Evolutionary conservation across 106 monocot genomes (phyloP).

Genomic region (Dendrobium catenatum): DNA sequence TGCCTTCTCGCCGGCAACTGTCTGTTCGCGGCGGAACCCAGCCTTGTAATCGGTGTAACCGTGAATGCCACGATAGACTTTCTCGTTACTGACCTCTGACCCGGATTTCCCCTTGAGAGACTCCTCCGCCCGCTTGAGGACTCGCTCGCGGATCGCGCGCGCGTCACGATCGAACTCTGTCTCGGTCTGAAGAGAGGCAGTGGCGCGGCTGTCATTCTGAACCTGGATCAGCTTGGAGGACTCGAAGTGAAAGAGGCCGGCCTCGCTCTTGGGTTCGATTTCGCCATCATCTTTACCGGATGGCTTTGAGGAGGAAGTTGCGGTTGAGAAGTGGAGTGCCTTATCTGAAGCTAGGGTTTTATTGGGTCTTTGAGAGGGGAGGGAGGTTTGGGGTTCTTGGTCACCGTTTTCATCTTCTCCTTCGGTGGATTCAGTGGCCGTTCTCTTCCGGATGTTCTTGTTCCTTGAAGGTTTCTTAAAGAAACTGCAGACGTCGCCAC

Average conservation of each 20-base stretch:
- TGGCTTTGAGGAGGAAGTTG: conserved; percentile 12
- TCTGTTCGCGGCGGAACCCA: conserved; percentile 87
- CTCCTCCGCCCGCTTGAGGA: conserved; percentile 57
- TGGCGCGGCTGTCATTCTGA: conserved; percentile 81
- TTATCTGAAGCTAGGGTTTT: conserved; percentile 26
- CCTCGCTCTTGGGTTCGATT: neutral
- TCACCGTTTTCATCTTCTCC: conserved; percentile 22
- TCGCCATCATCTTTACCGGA: conserved; percentile 1
- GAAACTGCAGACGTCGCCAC: conserved; percentile 17
- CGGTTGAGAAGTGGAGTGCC: conserved; percentile 66
- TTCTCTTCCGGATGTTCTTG: conserved; percentile 69
- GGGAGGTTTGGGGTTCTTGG: neutral
- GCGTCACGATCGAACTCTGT: conserved; percentile 79
- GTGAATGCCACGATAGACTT: conserved; percentile 82
- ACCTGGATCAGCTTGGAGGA: conserved; percentile 83
- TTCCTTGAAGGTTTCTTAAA: conserved; percentile 17
- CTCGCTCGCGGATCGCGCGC: conserved; percentile 80
- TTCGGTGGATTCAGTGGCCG: conserved; percentile 10
- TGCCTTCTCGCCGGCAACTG: conserved; percentile 88
- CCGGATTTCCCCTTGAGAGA: conserved; percentile 41
- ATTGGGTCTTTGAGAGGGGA: conserved; percentile 16
- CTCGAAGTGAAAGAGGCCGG: conserved; percentile 60
- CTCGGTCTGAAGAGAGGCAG: conserved; percentile 86
- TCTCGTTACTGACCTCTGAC: conserved; percentile 20
- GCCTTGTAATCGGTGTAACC: conserved; percentile 97